Conservation (phyloP, 805 yeast genomes). For the Yarrowia phangngaensis region DNA sequence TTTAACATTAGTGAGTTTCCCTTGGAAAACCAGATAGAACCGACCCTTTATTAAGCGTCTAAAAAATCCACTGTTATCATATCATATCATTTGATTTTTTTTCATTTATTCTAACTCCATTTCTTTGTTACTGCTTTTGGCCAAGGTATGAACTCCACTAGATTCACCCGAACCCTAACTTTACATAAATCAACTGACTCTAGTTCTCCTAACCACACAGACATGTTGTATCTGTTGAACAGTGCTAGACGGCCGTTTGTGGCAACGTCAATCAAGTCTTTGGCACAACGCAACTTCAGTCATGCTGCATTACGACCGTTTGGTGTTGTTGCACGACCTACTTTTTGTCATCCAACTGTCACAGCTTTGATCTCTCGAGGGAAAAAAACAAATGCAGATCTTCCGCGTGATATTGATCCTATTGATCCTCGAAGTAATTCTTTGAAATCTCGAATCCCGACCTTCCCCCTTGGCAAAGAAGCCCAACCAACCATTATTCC, state of each 20-base stretch:
- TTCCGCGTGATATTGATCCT: constrained; percentile 19
- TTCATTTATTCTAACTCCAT: too few relatives aligned
- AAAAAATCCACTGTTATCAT: too few relatives aligned
- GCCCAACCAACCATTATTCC: constrained; percentile 65
- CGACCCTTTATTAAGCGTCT: too few relatives aligned
- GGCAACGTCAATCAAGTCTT: background rate
- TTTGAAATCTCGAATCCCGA: constrained; percentile 55
- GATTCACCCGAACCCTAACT: constrained; percentile 8
- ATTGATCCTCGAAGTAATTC: constrained; percentile 25
- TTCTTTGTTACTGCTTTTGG: too few relatives aligned
- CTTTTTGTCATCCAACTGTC: background rate
- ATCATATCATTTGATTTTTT: too few relatives aligned
- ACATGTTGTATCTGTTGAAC: constrained; percentile 14
- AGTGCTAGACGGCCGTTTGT: constrained; percentile 3
- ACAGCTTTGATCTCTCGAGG: background rate
- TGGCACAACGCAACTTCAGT: background rate
- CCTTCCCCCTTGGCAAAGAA: constrained; percentile 62
- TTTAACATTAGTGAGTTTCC: too few relatives aligned
- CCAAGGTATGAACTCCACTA: too few relatives aligned
- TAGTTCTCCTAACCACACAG: too few relatives aligned
- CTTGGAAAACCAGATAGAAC: too few relatives aligned
- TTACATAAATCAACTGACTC: too few relatives aligned
- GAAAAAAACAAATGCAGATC: constrained; percentile 3
- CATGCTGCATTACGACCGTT: too few relatives aligned
- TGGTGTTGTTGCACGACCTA: constrained; percentile 1